Conservation (phyloP, 176 grass and related monocot species). For the Oropetium thomaeum region DNA sequence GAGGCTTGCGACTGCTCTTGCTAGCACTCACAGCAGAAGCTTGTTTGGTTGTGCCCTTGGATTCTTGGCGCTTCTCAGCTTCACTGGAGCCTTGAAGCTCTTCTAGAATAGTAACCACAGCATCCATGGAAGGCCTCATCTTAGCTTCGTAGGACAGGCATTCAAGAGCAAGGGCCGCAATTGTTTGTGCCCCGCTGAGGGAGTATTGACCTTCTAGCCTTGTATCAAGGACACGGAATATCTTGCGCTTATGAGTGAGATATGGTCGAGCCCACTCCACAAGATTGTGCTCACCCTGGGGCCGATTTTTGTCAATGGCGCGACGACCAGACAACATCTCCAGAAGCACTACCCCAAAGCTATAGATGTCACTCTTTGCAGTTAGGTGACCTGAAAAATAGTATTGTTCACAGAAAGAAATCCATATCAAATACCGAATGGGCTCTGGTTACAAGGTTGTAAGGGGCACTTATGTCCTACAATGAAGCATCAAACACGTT, state of each 20-base stretch:
- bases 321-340: slow-evolving; percentile 75
- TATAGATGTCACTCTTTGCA: slow-evolving; percentile 71
- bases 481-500: background rate
- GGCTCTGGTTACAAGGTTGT: background rate
- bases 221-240: slow-evolving; percentile 65
- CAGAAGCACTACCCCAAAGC: slow-evolving; percentile 78
- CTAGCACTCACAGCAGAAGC: background rate
- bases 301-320: slow-evolving; percentile 71
- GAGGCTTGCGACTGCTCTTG: slow-evolving; percentile 24
- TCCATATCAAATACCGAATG: background rate
- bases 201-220: slow-evolving; percentile 74
- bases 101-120: slow-evolving; percentile 46
- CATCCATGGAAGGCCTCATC: slow-evolving; percentile 61
- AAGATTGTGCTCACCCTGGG: slow-evolving; percentile 72
- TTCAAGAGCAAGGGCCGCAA: slow-evolving; percentile 52
- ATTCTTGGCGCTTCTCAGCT: slow-evolving; percentile 34
- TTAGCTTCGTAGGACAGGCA: slow-evolving; percentile 63
- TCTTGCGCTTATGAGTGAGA: slow-evolving; percentile 81
- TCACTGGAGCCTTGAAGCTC: slow-evolving; percentile 38
- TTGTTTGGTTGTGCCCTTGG: slow-evolving; percentile 23
- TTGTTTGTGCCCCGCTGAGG: slow-evolving; percentile 44
- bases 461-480: background rate
- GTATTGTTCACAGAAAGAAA: background rate
- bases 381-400: slow-evolving; percentile 61
- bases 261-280: slow-evolving; percentile 76